Evolutionary conservation across 768 basidiomycete genomes (phyloP).

Genomic region (Calocera viscosa): DNA sequence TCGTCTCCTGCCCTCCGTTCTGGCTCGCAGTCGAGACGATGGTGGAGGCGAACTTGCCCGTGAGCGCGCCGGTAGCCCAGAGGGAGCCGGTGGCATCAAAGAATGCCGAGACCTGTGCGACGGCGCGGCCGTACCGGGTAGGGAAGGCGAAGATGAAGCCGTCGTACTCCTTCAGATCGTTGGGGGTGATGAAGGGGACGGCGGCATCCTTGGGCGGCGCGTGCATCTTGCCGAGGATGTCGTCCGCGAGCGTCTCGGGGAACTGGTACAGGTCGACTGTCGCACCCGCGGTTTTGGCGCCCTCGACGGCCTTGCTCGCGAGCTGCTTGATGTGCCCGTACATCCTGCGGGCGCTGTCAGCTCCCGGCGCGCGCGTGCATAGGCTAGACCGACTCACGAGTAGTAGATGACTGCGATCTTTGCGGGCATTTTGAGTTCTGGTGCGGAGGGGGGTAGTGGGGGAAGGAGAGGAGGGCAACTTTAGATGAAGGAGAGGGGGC

Average conservation of each 20-base stretch:
- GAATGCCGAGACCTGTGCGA: conserved; percentile 53
- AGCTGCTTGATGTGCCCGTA: conserved; percentile 28
- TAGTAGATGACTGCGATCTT: conserved; percentile 20
- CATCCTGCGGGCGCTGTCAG: conserved; percentile 13
- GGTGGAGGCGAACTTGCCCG: conserved; percentile 61
- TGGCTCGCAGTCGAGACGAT: conserved; percentile 63
- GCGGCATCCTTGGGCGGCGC: conserved; percentile 44
- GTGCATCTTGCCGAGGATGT: conserved; percentile 54
- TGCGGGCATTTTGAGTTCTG: background rate
- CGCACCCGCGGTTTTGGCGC: conserved; percentile 26
- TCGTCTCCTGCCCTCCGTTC: conserved; percentile 64
- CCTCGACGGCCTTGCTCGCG: conserved; percentile 26
- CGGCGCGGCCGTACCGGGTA: conserved; percentile 69
- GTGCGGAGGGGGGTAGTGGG: background rate
- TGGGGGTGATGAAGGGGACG: conserved; percentile 54
- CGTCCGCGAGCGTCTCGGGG: conserved; percentile 61
- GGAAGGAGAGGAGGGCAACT: background rate
- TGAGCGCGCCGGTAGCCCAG: conserved; percentile 47
- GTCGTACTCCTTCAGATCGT: conserved; percentile 47
- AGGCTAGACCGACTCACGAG: conserved; percentile 4
- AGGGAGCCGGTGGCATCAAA: conserved; percentile 64
- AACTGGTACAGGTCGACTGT: conserved; percentile 33
- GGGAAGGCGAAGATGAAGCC: conserved; percentile 66
- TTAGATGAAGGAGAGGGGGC: background rate
- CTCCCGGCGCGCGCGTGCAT: background rate